A percentile compares a stretch with the other conserved stretches of the same genome.
These are phyloP conservation scores for Xerocomus nothofagi DNA, from an alignment of 1,284 basidiomycete genomes.

Conservation along the genomic window DNA sequence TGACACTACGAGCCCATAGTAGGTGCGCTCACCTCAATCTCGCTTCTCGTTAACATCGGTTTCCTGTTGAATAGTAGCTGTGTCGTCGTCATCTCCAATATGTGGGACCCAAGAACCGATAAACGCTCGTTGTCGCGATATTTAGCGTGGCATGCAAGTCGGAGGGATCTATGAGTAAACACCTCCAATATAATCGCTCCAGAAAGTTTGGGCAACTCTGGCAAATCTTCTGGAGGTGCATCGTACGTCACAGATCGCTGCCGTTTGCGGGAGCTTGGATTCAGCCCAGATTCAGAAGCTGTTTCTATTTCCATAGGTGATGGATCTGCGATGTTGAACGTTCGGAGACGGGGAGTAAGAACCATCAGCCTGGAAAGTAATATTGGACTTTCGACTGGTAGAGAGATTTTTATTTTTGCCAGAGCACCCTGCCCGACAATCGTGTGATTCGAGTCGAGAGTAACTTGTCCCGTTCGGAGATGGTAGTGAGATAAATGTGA, in stretches of 20 bases:
- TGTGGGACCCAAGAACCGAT: slow-evolving; percentile 50
- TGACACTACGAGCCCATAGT: slow-evolving; percentile 11
- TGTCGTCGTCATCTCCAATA: slow-evolving; percentile 52
- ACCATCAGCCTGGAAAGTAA: slow-evolving; percentile 30
- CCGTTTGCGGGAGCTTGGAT: slow-evolving; percentile 32
- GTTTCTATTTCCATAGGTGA: slow-evolving; percentile 36
- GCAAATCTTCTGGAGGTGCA: slow-evolving; percentile 33
- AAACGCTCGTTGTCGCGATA: slow-evolving; percentile 62
- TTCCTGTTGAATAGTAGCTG: slow-evolving; percentile 51
- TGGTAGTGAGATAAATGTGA: slow-evolving; percentile 27
- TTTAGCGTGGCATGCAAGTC: slow-evolving; percentile 43
- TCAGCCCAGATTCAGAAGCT: slow-evolving; percentile 27
- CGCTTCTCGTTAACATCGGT: slow-evolving; percentile 50
- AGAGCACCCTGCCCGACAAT: slow-evolving; percentile 14
- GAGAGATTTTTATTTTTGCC: slow-evolving; percentile 19
- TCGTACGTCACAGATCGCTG: slow-evolving; percentile 33
- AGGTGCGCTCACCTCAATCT: slow-evolving; percentile 48
- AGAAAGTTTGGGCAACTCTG: slow-evolving; percentile 43
- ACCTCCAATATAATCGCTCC: slow-evolving; percentile 62
- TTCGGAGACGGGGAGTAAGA: slow-evolving; percentile 37
- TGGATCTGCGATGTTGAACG: slow-evolving; percentile 36
- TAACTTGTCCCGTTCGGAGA: slow-evolving; percentile 17
- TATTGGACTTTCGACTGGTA: slow-evolving; percentile 12
- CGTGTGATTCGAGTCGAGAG: slow-evolving; percentile 14
- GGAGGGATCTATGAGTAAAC: slow-evolving; percentile 65